Percentiles rank a stretch among this genome's conserved stretches.
These are phyloP conservation scores for Ceratocystis cacaofunesta DNA, from an alignment of 2,329 filamentous ascomycete genomes.

Conservation along the genomic window DNA sequence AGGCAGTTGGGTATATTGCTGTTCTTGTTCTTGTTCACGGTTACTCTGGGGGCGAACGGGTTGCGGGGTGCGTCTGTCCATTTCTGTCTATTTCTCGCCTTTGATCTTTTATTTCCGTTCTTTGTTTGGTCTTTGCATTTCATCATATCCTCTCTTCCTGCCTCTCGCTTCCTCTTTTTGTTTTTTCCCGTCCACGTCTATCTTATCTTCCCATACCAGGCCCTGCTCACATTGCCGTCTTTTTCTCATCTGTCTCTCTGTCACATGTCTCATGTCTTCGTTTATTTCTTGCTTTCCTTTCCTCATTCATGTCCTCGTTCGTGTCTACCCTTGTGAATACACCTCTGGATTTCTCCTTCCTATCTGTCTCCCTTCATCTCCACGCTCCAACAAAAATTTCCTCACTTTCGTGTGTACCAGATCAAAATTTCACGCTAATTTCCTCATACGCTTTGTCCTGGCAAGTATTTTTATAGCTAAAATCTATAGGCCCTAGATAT, in stretches of 20 bases:
- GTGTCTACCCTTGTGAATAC: background rate
- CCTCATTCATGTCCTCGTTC: background rate
- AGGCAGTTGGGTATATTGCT: conserved; percentile 8
- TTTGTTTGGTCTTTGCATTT: background rate
- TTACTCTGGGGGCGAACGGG: conserved; percentile 5
- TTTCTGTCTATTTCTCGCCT: background rate
- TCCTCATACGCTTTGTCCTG: too few species aligned
- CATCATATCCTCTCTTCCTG: background rate
- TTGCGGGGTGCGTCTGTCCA: conserved; percentile 7
- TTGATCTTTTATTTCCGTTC: conserved; percentile 4
- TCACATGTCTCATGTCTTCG: background rate
- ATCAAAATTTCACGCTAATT: background rate
- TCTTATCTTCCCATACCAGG: background rate
- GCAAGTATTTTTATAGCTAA: too few species aligned
- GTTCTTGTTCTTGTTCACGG: conserved; percentile 8
- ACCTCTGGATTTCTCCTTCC: background rate
- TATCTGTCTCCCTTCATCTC: background rate
- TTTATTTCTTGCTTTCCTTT: conserved; percentile 2
- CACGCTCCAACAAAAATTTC: background rate
- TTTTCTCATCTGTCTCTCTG: too few species aligned
- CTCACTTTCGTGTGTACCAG: background rate
- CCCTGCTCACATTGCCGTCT: background rate
- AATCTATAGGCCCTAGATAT: background rate
- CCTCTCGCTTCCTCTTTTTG: too few species aligned
- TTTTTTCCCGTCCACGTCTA: background rate